Evolutionary conservation across 768 basidiomycete species (phyloP).

Genomic region (Pleurotus eryngii): DNA sequence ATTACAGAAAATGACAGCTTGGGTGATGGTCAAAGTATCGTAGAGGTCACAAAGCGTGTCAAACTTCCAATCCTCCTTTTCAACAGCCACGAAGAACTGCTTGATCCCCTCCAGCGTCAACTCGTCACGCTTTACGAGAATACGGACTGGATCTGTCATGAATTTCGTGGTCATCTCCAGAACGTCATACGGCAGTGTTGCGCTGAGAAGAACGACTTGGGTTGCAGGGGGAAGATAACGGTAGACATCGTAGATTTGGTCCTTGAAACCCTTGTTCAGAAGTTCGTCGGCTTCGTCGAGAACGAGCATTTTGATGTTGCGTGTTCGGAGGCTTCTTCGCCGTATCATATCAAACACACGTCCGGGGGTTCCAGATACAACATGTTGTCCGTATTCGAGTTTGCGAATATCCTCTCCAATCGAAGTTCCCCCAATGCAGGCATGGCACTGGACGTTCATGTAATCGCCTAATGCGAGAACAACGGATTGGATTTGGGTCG

Average conservation of each 20-base stretch:
- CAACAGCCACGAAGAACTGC: constrained; percentile 97
- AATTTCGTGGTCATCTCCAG: constrained; percentile 99
- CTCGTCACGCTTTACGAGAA: constrained; percentile 99
- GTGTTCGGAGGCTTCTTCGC: constrained; percentile 85
- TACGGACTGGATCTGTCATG: constrained; percentile 98
- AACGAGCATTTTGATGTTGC: constrained; percentile 97
- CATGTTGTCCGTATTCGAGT: constrained; percentile 95
- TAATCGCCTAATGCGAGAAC: constrained; percentile 96
- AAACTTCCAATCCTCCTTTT: constrained; percentile 99
- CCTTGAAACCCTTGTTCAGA: constrained; percentile 97
- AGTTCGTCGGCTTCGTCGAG: constrained; percentile 96
- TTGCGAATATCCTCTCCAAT: constrained; percentile 98
- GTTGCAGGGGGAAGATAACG: constrained; percentile 96
- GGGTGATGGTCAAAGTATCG: constrained; percentile 97
- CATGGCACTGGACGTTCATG: constrained; percentile 99
- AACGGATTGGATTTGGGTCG: constrained; percentile 98
- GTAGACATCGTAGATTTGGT: constrained; percentile 99
- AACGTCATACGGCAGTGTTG: constrained; percentile 94
- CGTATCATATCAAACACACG: constrained; percentile 99
- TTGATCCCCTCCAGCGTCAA: constrained; percentile 96
- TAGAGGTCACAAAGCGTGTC: constrained; percentile 97
- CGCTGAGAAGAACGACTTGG: constrained; percentile 94
- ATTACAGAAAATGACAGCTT: constrained; percentile 99
- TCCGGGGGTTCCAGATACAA: constrained; percentile 95
- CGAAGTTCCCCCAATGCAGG: constrained; percentile 95